These are phyloP conservation scores for Penicillium sp. DNA, from an alignment of 2,329 filamentous ascomycete species.

Conservation along the genomic window DNA sequence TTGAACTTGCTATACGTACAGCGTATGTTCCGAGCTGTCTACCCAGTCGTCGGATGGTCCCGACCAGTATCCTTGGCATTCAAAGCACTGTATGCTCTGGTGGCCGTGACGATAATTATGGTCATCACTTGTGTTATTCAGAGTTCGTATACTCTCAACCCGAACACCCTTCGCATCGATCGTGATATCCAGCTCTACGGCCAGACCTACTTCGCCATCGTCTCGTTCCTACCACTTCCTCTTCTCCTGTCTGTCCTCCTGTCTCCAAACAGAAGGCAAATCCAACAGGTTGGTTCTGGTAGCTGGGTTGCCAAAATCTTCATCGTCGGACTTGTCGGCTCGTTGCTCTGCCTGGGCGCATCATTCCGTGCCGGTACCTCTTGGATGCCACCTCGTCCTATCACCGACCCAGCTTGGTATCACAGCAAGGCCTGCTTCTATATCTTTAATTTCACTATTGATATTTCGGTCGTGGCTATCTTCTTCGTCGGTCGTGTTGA, in stretches of 20 bases:
- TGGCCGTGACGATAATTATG: constrained; percentile 62
- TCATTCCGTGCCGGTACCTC: constrained; percentile 63
- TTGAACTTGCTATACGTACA: constrained; percentile 76
- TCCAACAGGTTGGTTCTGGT: constrained; percentile 67
- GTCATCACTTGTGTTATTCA: constrained; percentile 65
- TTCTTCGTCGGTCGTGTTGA: constrained; percentile 72
- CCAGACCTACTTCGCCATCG: constrained; percentile 60
- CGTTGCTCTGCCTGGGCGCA: constrained; percentile 67
- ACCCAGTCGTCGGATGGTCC: constrained; percentile 71
- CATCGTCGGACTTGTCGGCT: constrained; percentile 60
- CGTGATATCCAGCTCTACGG: constrained; percentile 65
- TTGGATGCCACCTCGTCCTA: constrained; percentile 54
- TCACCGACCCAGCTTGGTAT: constrained; percentile 64
- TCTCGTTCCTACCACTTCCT: constrained; percentile 66
- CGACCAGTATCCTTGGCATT: constrained; percentile 54
- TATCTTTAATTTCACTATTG: constrained; percentile 72
- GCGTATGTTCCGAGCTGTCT: constrained; percentile 70
- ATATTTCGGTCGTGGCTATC: constrained; percentile 66
- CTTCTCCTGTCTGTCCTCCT: constrained; percentile 52
- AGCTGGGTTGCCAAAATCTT: constrained; percentile 65
- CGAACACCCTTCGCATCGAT: constrained; percentile 51
- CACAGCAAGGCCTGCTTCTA: constrained; percentile 74
- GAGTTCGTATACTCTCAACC: constrained; percentile 64
- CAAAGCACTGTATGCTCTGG: constrained; percentile 57
- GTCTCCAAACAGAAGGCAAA: constrained; percentile 44